Evolutionary conservation across 208 protist genomes (phyloP).

Genomic region (Wallacemonas sp.): DNA sequence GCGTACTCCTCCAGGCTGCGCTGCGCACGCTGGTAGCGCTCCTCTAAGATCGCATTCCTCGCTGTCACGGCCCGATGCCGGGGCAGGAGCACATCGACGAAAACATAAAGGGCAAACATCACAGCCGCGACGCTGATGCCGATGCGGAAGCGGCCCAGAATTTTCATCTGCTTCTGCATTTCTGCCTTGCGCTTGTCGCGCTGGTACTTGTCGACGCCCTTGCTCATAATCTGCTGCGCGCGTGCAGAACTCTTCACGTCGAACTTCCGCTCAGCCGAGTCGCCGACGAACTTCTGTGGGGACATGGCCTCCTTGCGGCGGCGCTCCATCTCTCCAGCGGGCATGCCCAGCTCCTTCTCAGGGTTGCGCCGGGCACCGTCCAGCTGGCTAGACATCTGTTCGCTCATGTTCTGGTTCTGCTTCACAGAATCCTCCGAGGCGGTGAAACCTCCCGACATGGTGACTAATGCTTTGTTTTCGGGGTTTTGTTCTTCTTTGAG

Average conservation of each 20-base stretch:
- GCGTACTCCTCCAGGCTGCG: conserved; percentile 35
- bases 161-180: conserved; percentile 50
- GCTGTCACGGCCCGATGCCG: conserved; percentile 75
- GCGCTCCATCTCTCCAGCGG: conserved; percentile 59
- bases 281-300: conserved; percentile 54
- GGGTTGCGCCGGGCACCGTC: conserved; percentile 48
- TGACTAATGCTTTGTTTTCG: conserved; percentile 1
- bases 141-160: conserved; percentile 55
- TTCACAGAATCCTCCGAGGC: conserved; percentile 44
- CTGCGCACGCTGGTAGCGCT: conserved; percentile 64
- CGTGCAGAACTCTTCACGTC: conserved; percentile 84
- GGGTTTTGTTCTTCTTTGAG: neutral
- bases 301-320: conserved; percentile 56
- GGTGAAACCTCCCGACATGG: conserved; percentile 23
- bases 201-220: conserved; percentile 61
- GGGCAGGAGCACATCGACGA: conserved; percentile 57
- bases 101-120: conserved; percentile 52
- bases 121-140: conserved; percentile 35
- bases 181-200: conserved; percentile 64
- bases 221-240: conserved; percentile 85
- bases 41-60: conserved; percentile 52
- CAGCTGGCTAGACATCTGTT: conserved; percentile 33
- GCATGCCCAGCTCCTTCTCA: conserved; percentile 67
- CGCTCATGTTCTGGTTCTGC: conserved; percentile 36
- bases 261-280: conserved; percentile 43